Conservation (phyloP, 2,329 filamentous ascomycete genomes). For the Fusarium kyushuense region DNA sequence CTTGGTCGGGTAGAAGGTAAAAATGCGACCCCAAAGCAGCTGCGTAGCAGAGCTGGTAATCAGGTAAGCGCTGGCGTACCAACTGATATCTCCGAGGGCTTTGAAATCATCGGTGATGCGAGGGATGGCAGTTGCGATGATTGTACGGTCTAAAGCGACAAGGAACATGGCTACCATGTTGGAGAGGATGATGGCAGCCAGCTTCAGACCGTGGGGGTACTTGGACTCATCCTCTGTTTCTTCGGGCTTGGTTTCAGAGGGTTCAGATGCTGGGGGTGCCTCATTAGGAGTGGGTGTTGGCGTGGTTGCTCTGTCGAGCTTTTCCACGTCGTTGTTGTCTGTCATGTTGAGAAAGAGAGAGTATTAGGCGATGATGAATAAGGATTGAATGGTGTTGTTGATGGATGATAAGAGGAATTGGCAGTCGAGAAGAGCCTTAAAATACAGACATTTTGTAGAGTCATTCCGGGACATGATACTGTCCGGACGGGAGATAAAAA, state of each 20-base stretch:
- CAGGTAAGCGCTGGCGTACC: conserved; percentile 16
- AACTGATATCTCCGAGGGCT: conserved; percentile 11
- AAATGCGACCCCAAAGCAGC: conserved; percentile 9
- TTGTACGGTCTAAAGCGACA: conserved; percentile 18
- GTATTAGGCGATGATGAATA: neutral
- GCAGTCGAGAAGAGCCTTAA: neutral
- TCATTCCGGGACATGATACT: neutral
- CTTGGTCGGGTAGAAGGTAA: conserved; percentile 7
- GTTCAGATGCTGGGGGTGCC: neutral
- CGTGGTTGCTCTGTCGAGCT: neutral
- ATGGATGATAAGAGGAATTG: neutral
- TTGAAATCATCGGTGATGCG: conserved; percentile 17
- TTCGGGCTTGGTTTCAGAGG: neutral
- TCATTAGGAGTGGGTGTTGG: neutral
- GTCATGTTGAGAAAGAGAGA: neutral
- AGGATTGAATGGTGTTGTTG: neutral
- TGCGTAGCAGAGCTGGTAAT: conserved; percentile 15
- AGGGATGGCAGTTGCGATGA: conserved; percentile 11
- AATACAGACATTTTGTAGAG: neutral
- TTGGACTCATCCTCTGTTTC: conserved; percentile 3
- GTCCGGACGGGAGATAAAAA: neutral
- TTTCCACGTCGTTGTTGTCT: neutral
- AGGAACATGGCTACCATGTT: conserved; percentile 25
- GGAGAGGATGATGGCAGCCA: conserved; percentile 11
- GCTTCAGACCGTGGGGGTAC: conserved; percentile 8